These are phyloP conservation scores for Annulohypoxylon truncatum DNA, from an alignment of 2,329 filamentous ascomycete genomes.

Conservation along the genomic window DNA sequence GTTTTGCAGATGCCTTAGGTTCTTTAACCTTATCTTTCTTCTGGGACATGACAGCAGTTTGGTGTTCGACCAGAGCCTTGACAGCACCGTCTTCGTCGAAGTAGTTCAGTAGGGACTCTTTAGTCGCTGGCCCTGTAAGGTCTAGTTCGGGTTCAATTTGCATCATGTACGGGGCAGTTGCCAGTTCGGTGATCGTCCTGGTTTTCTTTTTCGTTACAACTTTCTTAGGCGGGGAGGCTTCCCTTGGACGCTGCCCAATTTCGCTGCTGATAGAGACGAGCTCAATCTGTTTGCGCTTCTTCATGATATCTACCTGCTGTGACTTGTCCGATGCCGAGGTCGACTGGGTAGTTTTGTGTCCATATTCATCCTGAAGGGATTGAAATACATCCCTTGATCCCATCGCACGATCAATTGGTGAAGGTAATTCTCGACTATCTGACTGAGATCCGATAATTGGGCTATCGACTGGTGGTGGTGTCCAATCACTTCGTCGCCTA, in stretches of 20 bases:
- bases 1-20: slow-evolving; percentile 46
- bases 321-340: slow-evolving; percentile 17
- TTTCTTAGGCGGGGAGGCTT: slow-evolving; percentile 55
- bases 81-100: slow-evolving; percentile 54
- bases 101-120: slow-evolving; percentile 59
- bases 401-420: slow-evolving; percentile 38
- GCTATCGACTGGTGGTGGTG: slow-evolving; percentile 65
- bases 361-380: slow-evolving; percentile 58
- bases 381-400: slow-evolving; percentile 55
- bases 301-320: slow-evolving; percentile 51
- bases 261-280: slow-evolving; percentile 54
- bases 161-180: slow-evolving; percentile 74
- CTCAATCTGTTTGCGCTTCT: slow-evolving; percentile 69
- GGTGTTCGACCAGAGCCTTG: slow-evolving; percentile 51
- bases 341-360: slow-evolving; percentile 47
- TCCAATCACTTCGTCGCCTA: slow-evolving; percentile 73
- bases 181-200: slow-evolving; percentile 81
- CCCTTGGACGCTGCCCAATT: slow-evolving; percentile 41
- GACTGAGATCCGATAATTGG: slow-evolving; percentile 49
- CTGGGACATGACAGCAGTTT: slow-evolving; percentile 50
- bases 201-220: slow-evolving; percentile 75
- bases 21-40: slow-evolving; percentile 54
- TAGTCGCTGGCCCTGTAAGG: slow-evolving; percentile 41
- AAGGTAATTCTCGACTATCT: slow-evolving; percentile 49
- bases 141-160: slow-evolving; percentile 52